phyloP scores from a whole-genome alignment of 495 filamentous ascomycete species.

The Hypoxylon cercidicola region DNA sequence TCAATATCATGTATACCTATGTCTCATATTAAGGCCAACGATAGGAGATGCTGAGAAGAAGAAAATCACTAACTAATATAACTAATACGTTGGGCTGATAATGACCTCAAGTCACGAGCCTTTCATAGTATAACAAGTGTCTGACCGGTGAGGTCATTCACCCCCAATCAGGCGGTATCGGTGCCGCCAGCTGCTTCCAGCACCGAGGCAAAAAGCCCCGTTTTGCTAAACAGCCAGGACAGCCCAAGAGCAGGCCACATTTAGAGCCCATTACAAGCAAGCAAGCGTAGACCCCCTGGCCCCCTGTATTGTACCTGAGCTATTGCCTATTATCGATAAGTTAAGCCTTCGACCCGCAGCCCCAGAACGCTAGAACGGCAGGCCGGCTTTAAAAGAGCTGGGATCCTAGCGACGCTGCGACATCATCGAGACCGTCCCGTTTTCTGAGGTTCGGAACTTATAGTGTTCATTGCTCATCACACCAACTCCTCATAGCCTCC shows the following conservation, averaged over 20 bases:
- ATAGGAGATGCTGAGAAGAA: constrained; percentile 8
- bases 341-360: constrained; percentile 16
- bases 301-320: constrained; percentile 29
- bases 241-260: too few species aligned
- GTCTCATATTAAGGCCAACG: constrained; percentile 16
- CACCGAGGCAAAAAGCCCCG: constrained; percentile 2
- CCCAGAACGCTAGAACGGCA: constrained; percentile 1
- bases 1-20: background rate
- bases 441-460: constrained; percentile 2
- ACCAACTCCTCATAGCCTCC: background rate
- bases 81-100: constrained; percentile 13
- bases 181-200: constrained; percentile 31
- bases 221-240: too few species aligned
- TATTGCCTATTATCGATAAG: constrained; percentile 35
- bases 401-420: constrained; percentile 30
- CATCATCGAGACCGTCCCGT: constrained; percentile 28
- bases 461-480: constrained; percentile 7
- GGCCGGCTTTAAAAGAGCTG: constrained; percentile 25
- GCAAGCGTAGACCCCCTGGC: background rate
- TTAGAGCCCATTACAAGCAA: background rate
- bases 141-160: constrained; percentile 41
- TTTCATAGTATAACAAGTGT: constrained; percentile 34
- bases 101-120: constrained; percentile 37
- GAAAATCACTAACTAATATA: constrained; percentile 16
- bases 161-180: constrained; percentile 39